Evolutionary conservation across 2,329 filamentous ascomycete genomes (phyloP), one percentile per base, ranked within the genome.

Genomic region (Metarhizium sp.): DNA sequence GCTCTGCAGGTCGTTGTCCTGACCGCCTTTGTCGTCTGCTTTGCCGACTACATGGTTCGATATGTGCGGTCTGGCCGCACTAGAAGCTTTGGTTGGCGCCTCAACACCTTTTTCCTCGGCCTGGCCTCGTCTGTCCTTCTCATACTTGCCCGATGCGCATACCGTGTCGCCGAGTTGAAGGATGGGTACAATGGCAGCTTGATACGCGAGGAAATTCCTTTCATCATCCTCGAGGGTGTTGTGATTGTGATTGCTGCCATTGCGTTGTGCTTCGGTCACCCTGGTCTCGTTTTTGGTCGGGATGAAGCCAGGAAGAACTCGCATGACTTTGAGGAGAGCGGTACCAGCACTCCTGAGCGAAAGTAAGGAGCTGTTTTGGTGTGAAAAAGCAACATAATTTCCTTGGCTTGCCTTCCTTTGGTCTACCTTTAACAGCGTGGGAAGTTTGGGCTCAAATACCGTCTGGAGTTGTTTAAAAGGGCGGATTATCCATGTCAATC

Each of bases 131-230:
- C 84, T 10, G 81, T 82, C 36, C 50, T 85, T 6, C 74, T 80
- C 49, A 82, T 88, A 62, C 76, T 87, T 50, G 75, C 79, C 29
- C 75, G 86, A 48, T 86, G 81, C 62, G 75, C 79, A 52, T 88
- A 82, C 67, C 79, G 86, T 57, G 81, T 87, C 40, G 80, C 79
- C 5, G 86, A 89, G 73, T 71, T 89, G 53, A 78, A 76, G 58
- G 76, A 84, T 38, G 85, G 85, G 4, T 88, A 84, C 72, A 45
- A 63, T 29, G 82, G 82, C 1, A 64, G 71, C 1, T 66, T 86
- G 58, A 81, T 86, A 54, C 68, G 67, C 55, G 69, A 82, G 43
- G 72, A 84, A 67, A 61, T 66, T 0, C 67, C 76, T 4, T 82
- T 84, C 59, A 79, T 82, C 58, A 71, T 70, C 0, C 69, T 83